Evolutionary conservation across 257 asterid species (phyloP).

Genomic region (Jasminum sambac): DNA sequence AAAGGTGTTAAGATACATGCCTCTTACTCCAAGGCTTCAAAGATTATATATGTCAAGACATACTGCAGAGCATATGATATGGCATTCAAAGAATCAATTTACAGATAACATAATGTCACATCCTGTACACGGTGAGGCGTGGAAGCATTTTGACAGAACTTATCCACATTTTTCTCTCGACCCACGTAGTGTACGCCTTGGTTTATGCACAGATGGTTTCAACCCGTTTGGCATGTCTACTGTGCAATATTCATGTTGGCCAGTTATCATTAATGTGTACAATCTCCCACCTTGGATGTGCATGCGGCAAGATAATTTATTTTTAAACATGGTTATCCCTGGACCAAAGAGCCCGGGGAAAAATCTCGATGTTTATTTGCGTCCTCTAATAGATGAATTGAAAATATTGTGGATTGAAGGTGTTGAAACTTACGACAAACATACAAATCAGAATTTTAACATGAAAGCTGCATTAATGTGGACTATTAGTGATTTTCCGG

Average conservation of each 20-base stretch:
- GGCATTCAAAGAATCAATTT: background rate
- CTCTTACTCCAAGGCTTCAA: background rate
- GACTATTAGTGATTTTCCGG: background rate
- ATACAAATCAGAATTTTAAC: background rate
- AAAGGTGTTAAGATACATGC: background rate
- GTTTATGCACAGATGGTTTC: slow-evolving; percentile 13
- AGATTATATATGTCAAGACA: background rate
- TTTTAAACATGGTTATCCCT: background rate
- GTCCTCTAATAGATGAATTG: background rate
- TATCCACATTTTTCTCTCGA: background rate
- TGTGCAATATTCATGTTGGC: no score
- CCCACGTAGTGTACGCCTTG: background rate
- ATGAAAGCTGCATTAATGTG: background rate
- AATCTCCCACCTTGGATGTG: background rate
- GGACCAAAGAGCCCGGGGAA: background rate
- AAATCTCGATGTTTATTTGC: background rate
- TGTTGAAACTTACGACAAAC: background rate
- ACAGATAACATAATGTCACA: background rate
- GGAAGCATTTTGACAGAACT: background rate
- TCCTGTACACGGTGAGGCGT: no score
- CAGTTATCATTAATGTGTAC: no score
- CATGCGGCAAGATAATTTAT: background rate
- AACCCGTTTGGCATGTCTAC: background rate
- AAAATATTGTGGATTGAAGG: background rate
- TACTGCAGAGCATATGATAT: background rate